Conservation (phyloP, 2,329 filamentous ascomycete genomes). For the Talaromyces marneffei region DNA sequence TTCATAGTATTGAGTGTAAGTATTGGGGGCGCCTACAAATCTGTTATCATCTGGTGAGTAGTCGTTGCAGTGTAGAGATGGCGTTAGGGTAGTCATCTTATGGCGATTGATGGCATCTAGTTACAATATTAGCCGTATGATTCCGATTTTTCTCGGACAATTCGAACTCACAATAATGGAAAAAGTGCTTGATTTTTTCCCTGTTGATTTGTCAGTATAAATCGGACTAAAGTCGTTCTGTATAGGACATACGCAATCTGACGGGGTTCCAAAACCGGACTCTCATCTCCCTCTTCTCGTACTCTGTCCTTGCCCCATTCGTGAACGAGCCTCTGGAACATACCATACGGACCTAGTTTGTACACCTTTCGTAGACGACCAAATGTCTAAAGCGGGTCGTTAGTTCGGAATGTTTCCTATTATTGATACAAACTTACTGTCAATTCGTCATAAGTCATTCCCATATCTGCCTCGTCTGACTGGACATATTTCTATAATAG, state of each 20-base stretch:
- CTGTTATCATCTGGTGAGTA: slow-evolving; percentile 52
- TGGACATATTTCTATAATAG: slow-evolving; percentile 27
- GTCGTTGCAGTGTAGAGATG: slow-evolving; percentile 15
- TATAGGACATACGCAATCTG: slow-evolving; percentile 12
- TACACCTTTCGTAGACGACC: slow-evolving; percentile 48
- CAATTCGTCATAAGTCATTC: slow-evolving; percentile 50
- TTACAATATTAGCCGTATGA: not conserved
- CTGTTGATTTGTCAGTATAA: not conserved
- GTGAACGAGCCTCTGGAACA: slow-evolving; percentile 47
- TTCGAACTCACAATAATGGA: slow-evolving; percentile 16
- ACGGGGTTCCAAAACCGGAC: slow-evolving; percentile 25
- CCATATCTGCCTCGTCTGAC: slow-evolving; percentile 48
- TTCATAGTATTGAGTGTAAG: not conserved
- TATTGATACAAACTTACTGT: slow-evolving; percentile 37
- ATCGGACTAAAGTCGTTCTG: not conserved
- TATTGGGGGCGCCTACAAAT: slow-evolving; percentile 23
- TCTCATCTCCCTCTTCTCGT: slow-evolving; percentile 19
- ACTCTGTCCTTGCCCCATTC: slow-evolving; percentile 37
- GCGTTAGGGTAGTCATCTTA: slow-evolving; percentile 15
- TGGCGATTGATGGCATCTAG: slow-evolving; percentile 14
- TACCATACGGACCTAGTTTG: slow-evolving; percentile 49
- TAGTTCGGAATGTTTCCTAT: slow-evolving; percentile 19
- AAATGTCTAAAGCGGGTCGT: slow-evolving; percentile 4
- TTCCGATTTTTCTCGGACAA: not conserved
- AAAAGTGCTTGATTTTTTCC: slow-evolving; percentile 39